Base-by-base conservation (phyloP, 225 moss, liverwort and hornwort species). In the Takakia lepidozioides region DNA sequence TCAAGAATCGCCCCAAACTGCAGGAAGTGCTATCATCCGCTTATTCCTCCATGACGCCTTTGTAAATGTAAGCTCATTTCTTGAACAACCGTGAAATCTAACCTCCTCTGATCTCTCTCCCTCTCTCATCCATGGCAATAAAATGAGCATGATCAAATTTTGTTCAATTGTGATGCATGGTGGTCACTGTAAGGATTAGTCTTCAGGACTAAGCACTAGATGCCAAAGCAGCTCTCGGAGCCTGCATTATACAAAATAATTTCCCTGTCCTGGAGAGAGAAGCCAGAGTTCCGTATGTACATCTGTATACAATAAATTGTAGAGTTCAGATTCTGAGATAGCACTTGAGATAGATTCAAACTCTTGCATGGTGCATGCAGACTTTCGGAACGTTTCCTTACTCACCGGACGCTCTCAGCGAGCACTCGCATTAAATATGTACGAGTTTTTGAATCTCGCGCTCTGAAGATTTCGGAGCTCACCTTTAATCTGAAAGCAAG, bases 11-110 rank as follows among this genome's bases (percentile, higher is more conserved):
- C 16, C 75, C 19, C 37, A 28, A 15, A 54, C 65, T 34, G 73
- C 64, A 43, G 73, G 67, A 9, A 72, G 72, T 41, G 45, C 68
- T 24, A 68, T 78, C 29, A 57, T 78, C 0, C 73, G 78, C 50
- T 65, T 78, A 27, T 61, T 72, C 58, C 67, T 68, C 26, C 78
- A 78, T 44, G 78, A 78, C 34, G 72, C 72, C 40, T 72, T 78
- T 43, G 69, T 73, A 15, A 34, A 40, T 32, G 78, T 78, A 29
- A 65, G 73, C 44, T 11, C n/a, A n/a, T n/a, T n/a, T n/a, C n/a
- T n/a, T n/a, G n/a, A n/a, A n/a, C n/a, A n/a, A n/a, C n/a, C n/a
- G n/a, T n/a, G n/a, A n/a, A n/a, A n/a, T n/a, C n/a, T n/a, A n/a
- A n/a, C n/a, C n/a, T n/a, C n/a, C n/a, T 17, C 18, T 22, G 44